Conservation (phyloP, 108 stramenopile genomes). For the Stephanodiscus minutulus region DNA sequence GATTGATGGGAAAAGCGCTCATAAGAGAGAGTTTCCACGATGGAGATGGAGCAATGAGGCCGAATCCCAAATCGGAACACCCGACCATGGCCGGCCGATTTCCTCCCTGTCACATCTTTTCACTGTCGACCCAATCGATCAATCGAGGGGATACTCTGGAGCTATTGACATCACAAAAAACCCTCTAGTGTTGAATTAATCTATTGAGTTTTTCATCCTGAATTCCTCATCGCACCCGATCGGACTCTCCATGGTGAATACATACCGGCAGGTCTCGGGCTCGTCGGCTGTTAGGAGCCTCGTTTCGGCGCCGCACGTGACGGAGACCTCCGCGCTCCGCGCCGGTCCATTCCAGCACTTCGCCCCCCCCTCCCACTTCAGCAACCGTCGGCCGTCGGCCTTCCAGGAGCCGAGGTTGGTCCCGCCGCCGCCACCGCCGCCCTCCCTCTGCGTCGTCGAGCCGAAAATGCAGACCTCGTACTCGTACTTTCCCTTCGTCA, state of each 20-base stretch:
- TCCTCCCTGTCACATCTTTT: too few species aligned
- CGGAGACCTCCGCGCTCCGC: conserved; percentile 66
- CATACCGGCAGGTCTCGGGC: conserved; percentile 83
- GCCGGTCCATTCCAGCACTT: conserved; percentile 88
- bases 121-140: too few species aligned
- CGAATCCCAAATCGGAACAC: too few species aligned
- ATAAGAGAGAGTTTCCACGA: too few species aligned
- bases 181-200: too few species aligned
- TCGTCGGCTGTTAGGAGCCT: conserved; percentile 77
- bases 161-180: too few species aligned
- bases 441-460: conserved; percentile 67
- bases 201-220: conserved; percentile 37
- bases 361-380: conserved; percentile 67
- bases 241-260: conserved; percentile 76
- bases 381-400: conserved; percentile 41
- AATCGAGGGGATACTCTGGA: too few species aligned
- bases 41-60: too few species aligned
- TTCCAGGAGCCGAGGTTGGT: conserved; percentile 67
- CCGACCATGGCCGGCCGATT: too few species aligned
- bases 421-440: conserved; percentile 36
- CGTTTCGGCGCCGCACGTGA: conserved; percentile 74
- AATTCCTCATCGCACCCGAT: conserved; percentile 78
- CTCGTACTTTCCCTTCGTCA: conserved; percentile 76
- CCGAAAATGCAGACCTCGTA: conserved; percentile 80
- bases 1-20: too few species aligned